Base-by-base conservation (phyloP, 2,329 filamentous ascomycete genomes). In the Colletotrichum sp. region DNA sequence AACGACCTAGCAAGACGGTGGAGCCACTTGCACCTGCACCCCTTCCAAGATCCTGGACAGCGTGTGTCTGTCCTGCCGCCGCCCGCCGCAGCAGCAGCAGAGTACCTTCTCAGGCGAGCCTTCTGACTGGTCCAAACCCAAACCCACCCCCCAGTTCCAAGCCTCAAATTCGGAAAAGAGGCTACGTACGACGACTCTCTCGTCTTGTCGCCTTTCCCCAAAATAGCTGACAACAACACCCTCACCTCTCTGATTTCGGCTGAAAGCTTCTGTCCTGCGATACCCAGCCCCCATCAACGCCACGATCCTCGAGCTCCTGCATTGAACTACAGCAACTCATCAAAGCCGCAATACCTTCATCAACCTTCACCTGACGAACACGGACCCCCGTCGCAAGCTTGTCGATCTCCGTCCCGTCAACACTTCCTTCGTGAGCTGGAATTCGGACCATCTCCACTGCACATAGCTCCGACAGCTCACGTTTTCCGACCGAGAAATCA, bases 361-460 rank as follows among this genome's bases (percentile, higher is more conserved):
- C 24, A 4, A 18, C 55, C 24, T 26, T 12, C 26, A 30, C 55
- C 26, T 52, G 44, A 52, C 44, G 55, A 59, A 64, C 62, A 64
- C 62, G 62, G 62, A 64, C 62, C 67, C 48, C 39, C 67, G 63
- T 62, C 55, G 62, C 60, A 36, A 55, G 57, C 60, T 28, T 57
- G 55, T 62, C 68, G 68, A 75, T 75, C 66, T 60, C 62, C 62
- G 62, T 64, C 67, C 34, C 59, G 69, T 74, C 72, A 64, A 64
- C 62, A 34, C n/a, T 44, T 65, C 55, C 62, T 75, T 63, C 67
- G 32, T 75, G 73, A 75, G 69, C 73, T 75, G 64, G 44, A 74
- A 65, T 73, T 52, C 70, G 74, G 70, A 73, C 32, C 81, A 79
- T 77, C 72, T 72, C 72, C 74, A 76, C 70, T 48, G 10, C 15